Conservation (phyloP, 2,329 filamentous ascomycete genomes). For the Beauveria brongniartii region DNA sequence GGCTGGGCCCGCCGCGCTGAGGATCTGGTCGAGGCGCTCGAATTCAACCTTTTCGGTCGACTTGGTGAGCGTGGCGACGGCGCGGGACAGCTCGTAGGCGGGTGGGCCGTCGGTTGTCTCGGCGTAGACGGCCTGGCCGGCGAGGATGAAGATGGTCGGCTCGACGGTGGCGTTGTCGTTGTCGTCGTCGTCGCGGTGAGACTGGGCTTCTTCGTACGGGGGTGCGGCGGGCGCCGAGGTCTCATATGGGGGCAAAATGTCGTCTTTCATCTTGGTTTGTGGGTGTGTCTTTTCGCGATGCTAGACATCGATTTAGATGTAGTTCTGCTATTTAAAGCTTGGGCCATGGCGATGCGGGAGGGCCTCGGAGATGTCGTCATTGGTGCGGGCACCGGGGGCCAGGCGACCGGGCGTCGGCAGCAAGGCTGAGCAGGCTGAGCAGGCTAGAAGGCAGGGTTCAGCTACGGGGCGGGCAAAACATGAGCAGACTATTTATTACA, state of each 20-base stretch:
- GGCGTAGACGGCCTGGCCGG: not conserved
- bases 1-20: not conserved
- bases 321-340: not conserved
- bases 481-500: not conserved
- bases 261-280: not conserved
- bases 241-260: not conserved
- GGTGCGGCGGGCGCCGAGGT: not conserved
- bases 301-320: not conserved
- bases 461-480: not conserved
- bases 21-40: not conserved
- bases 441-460: not conserved
- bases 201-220: not conserved
- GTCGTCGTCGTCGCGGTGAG: not conserved
- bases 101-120: not conserved
- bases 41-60: not conserved
- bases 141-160: constrained; percentile 3
- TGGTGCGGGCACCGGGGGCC: not conserved
- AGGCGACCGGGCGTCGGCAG: not conserved
- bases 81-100: not conserved
- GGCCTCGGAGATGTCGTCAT: not conserved
- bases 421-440: not conserved
- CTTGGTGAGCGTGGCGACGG: not conserved
- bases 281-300: not conserved
- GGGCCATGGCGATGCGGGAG: not conserved
- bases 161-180: not conserved